phyloP scores from a whole-genome alignment of 768 basidiomycete genomes.

The Amanita rubescens region DNA sequence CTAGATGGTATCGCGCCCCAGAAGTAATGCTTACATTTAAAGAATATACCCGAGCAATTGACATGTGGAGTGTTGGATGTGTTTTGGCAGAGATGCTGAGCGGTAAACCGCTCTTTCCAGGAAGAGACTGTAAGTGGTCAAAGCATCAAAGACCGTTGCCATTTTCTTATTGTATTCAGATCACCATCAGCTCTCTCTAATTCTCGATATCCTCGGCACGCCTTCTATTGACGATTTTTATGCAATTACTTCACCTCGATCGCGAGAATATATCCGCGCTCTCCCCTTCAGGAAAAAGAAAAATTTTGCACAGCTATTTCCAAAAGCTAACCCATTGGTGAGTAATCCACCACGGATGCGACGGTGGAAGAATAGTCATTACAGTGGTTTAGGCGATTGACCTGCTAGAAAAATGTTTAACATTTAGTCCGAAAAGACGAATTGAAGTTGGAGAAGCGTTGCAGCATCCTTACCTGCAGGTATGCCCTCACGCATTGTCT shows the following conservation, averaged over 20 bases:
- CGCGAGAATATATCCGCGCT: conserved; percentile 82
- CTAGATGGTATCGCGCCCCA: conserved; percentile 78
- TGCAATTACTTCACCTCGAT: conserved; percentile 77
- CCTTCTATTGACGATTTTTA: conserved; percentile 89
- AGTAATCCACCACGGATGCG: conserved; percentile 60
- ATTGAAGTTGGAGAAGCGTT: conserved; percentile 79
- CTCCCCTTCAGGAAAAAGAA: conserved; percentile 76
- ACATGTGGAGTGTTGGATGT: conserved; percentile 70
- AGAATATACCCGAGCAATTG: conserved; percentile 79
- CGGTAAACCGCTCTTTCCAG: conserved; percentile 81
- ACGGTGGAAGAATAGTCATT: conserved; percentile 47
- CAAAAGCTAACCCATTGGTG: conserved; percentile 65
- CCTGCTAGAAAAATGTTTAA: conserved; percentile 23
- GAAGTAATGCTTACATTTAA: conserved; percentile 96
- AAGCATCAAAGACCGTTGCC: too few species aligned
- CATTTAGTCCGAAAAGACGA: conserved; percentile 85
- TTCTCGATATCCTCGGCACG: conserved; percentile 85
- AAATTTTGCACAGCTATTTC: conserved; percentile 67
- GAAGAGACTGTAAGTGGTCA: conserved; percentile 59
- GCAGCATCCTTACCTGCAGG: conserved; percentile 56
- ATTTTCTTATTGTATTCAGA: not conserved
- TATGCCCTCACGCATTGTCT: conserved; percentile 54
- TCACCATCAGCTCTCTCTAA: conserved; percentile 74
- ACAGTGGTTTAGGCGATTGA: not conserved
- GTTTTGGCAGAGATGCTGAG: conserved; percentile 78